These are phyloP conservation scores for Ceriops tagal DNA, from an alignment of 345 rosid genomes.

Conservation along the genomic window DNA sequence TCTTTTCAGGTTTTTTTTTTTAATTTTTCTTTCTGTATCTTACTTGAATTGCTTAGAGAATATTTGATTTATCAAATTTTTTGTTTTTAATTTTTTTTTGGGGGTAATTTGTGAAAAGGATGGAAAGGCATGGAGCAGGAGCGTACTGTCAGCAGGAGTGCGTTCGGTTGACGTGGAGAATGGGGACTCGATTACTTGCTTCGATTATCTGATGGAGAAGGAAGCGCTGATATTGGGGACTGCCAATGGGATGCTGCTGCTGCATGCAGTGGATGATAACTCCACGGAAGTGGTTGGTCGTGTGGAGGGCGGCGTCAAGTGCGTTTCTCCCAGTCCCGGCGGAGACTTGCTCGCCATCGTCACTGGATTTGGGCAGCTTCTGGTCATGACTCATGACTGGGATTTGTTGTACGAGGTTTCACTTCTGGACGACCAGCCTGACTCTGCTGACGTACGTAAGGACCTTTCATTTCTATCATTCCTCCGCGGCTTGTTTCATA, in stretches of 20 bases:
- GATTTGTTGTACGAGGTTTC: conserved; percentile 77
- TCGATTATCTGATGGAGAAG: conserved; percentile 87
- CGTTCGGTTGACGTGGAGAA: conserved; percentile 57
- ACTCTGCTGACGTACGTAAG: conserved; percentile 78
- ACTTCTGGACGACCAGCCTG: conserved; percentile 48
- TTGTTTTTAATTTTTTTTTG: not conserved
- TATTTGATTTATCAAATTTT: not conserved
- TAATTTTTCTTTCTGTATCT: not conserved
- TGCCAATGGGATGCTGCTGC: conserved; percentile 53
- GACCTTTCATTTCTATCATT: conserved; percentile 33
- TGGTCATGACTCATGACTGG: conserved; percentile 97
- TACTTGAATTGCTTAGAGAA: not conserved
- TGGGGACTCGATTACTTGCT: conserved; percentile 61
- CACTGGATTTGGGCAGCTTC: conserved; percentile 70
- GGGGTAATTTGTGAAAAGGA: conserved; percentile 23
- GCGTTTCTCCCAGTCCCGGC: conserved; percentile 82
- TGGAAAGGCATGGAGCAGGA: conserved; percentile 41
- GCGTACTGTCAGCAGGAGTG: conserved; percentile 38
- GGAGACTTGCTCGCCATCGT: conserved; percentile 75
- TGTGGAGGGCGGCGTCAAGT: conserved; percentile 79
- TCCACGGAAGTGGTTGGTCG: conserved; percentile 70
- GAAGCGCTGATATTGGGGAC: conserved; percentile 85
- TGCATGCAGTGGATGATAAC: conserved; percentile 57
- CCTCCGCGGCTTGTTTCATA: too few relatives aligned
- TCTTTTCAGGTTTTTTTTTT: conserved; percentile 49